Base-by-base conservation (phyloP, 2,329 filamentous ascomycete genomes). In the Epichloe typhina region DNA sequence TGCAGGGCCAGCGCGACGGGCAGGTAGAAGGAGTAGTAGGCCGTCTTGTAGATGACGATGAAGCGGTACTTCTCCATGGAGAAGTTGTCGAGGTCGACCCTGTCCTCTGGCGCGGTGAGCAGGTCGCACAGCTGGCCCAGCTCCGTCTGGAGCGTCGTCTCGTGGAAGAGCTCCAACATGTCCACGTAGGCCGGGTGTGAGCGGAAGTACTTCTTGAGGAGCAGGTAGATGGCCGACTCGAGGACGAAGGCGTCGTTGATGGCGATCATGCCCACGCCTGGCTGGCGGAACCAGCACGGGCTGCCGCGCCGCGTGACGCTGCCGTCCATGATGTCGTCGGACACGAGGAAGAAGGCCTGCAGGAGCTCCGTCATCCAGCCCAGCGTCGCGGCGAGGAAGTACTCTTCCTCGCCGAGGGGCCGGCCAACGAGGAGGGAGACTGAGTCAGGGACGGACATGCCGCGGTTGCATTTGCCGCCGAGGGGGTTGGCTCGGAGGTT, bases 1-100 rank as follows among this genome's bases (percentile, higher is more conserved):
- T 91, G 76, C 61, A 98, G 77, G 5, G 93, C 88, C 43, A 98
- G 80, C 9, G 89, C 91, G 51, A 98, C 89, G 53, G 93, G 93
- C 13, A 98, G 84, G 74, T 97, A 97, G 79, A 98, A 98, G 64
- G 86, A 94, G 77, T 98, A 98, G 76, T 94, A 98, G 48, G 93
- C 90, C 23, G 93, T 98, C 82, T 98, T 98, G 83, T 95, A 97
- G 71, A 95, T 87, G 72, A 98, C 93, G 64, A 98, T 98, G 77
- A 97, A 98, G 62, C 77, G 83, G 76, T 95, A 95, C 77, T 95
- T 98, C 55, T 90, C 79, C 69, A 96, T 77, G 68, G 83, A 89
- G 77, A 98, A 98, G 75, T 95, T 95, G 77, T 87, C 76, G 56
- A 98, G 83, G 71, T 97, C 83, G 63, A 97, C 86, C 55, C 83